These are phyloP conservation scores for Byssoonygena ceratinophila DNA, from an alignment of 2,329 filamentous ascomycete genomes.

Conservation along the genomic window DNA sequence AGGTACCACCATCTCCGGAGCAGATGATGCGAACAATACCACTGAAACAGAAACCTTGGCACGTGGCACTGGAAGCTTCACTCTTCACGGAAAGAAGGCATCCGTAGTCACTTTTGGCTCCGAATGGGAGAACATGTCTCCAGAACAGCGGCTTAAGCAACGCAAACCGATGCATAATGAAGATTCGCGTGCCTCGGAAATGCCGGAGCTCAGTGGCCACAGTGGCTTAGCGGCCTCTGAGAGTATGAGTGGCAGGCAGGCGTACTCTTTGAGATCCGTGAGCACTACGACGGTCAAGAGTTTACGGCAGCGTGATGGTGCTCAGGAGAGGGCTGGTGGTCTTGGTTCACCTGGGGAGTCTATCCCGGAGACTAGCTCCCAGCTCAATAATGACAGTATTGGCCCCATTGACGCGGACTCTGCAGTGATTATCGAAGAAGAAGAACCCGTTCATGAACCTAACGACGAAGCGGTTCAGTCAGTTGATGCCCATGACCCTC, in stretches of 20 bases:
- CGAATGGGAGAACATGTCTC: conserved; percentile 70
- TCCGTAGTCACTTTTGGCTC: conserved; percentile 92
- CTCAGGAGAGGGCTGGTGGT: background rate
- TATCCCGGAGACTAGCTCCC: background rate
- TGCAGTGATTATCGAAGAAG: conserved; percentile 3
- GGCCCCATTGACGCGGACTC: background rate
- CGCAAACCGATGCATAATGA: conserved; percentile 42
- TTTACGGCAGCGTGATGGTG: conserved; percentile 1
- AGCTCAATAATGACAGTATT: background rate
- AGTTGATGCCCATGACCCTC: background rate
- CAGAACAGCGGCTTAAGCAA: conserved; percentile 60
- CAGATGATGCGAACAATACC: conserved; percentile 40
- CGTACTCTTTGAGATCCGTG: conserved; percentile 53
- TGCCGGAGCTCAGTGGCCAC: conserved; percentile 22
- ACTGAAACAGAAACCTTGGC: conserved; percentile 38
- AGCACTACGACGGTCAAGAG: conserved; percentile 24
- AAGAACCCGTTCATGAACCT: background rate
- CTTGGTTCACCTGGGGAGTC: conserved; percentile 2
- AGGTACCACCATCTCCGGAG: conserved; percentile 46
- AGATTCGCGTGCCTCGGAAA: conserved; percentile 29
- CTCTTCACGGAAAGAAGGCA: conserved; percentile 94
- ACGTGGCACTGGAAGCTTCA: conserved; percentile 78
- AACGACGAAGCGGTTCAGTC: background rate
- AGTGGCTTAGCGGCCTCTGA: conserved; percentile 15
- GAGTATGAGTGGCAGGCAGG: conserved; percentile 33